A percentile compares a stretch with the other conserved stretches of the same genome.
Conservation (phyloP, 169 alveolate species). For the Toxoplasma gondii region DNA sequence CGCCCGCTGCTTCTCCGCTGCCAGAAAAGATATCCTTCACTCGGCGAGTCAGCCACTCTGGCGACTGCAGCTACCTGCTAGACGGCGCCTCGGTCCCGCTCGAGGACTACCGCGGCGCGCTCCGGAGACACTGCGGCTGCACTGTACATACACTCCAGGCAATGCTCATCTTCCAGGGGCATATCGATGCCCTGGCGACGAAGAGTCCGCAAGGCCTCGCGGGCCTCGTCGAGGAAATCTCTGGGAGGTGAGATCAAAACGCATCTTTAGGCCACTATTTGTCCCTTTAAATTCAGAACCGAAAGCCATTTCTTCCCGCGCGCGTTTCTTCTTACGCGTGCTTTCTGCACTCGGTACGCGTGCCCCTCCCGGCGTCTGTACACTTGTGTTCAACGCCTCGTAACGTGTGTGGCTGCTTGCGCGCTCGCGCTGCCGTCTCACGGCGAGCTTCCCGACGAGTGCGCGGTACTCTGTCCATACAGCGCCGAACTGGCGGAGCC, state of each 20-base stretch:
- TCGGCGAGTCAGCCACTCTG: slow-evolving; percentile 10
- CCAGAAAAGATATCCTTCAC: neutral
- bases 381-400: too few relatives aligned
- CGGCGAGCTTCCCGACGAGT: neutral
- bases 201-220: slow-evolving; percentile 32
- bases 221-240: slow-evolving; percentile 9
- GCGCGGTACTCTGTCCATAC: neutral
- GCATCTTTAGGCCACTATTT: neutral
- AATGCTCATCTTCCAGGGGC: slow-evolving; percentile 34
- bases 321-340: neutral
- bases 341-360: neutral
- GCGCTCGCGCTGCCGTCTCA: too few relatives aligned
- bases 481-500: neutral
- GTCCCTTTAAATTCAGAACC: neutral
- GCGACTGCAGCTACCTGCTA: neutral
- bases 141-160: slow-evolving; percentile 40
- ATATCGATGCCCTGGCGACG: slow-evolving; percentile 21
- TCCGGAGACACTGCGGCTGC: slow-evolving; percentile 38
- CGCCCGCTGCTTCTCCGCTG: neutral
- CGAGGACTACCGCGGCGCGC: slow-evolving; percentile 17
- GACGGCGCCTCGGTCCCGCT: slow-evolving; percentile 13
- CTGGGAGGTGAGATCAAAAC: slow-evolving; percentile 12
- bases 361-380: too few relatives aligned
- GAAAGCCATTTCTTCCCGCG: neutral
- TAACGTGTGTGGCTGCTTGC: too few relatives aligned